Conservation (phyloP, 495 filamentous ascomycete genomes). For the Aspergillus wentii region DNA sequence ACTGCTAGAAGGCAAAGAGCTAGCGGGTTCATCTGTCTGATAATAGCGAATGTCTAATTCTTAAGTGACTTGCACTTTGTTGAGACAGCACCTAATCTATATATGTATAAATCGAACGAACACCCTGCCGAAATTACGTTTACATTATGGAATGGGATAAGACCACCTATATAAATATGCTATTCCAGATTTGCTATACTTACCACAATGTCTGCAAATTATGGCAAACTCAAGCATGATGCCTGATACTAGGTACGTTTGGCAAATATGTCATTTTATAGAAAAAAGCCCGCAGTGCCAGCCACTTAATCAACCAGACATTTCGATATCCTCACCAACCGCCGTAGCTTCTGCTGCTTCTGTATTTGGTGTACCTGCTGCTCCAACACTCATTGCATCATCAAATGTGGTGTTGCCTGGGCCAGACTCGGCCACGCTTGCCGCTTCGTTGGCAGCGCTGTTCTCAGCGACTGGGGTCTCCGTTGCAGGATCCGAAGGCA, state of each 20-base stretch:
- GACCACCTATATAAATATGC: too few relatives aligned
- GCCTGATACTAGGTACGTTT: too few relatives aligned
- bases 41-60: neutral
- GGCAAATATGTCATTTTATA: too few relatives aligned
- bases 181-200: too few relatives aligned
- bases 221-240: too few relatives aligned
- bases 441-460: slow-evolving; percentile 6
- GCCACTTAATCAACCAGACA: slow-evolving; percentile 24
- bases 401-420: slow-evolving; percentile 15
- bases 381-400: slow-evolving; percentile 23
- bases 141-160: too few relatives aligned
- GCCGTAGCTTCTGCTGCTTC: slow-evolving; percentile 13
- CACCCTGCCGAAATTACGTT: too few relatives aligned
- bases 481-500: slow-evolving; percentile 7
- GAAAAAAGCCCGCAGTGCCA: too few relatives aligned
- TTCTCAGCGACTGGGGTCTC: neutral
- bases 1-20: slow-evolving; percentile 23
- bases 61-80: too few relatives aligned
- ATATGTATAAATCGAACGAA: too few relatives aligned
- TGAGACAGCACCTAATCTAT: too few relatives aligned
- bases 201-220: too few relatives aligned
- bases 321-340: slow-evolving; percentile 36
- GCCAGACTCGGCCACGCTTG: slow-evolving; percentile 10
- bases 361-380: slow-evolving; percentile 21
- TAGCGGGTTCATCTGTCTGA: slow-evolving; percentile 1